These are phyloP conservation scores for Penicillium aurantiogriseum DNA, from an alignment of 2,329 filamentous ascomycete genomes.

Conservation along the genomic window DNA sequence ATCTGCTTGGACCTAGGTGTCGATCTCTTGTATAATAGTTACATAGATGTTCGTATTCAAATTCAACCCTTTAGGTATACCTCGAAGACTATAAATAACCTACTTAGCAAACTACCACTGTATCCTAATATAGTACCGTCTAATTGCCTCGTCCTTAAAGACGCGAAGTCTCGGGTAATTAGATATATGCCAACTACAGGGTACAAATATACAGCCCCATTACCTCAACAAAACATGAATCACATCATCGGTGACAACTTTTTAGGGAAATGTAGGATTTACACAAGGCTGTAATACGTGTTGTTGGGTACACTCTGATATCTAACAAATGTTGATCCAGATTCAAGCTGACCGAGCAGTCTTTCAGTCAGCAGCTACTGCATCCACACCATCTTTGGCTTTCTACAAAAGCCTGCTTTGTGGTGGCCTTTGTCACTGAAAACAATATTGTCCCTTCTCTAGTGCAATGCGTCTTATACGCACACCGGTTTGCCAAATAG, in stretches of 20 bases:
- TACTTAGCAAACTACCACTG: constrained; percentile 25
- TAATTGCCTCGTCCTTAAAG: constrained; percentile 27
- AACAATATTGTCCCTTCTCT: constrained; percentile 19
- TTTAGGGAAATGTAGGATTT: neutral
- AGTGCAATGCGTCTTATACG: constrained; percentile 13
- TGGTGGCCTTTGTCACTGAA: constrained; percentile 18
- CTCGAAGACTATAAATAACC: constrained; percentile 16
- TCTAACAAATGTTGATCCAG: neutral
- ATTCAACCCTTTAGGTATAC: constrained; percentile 18
- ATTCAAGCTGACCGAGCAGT: neutral
- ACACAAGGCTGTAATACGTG: neutral
- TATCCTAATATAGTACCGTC: constrained; percentile 32
- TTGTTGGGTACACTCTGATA: no score
- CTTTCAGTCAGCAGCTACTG: neutral
- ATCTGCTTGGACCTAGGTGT: constrained; percentile 20
- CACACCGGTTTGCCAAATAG: constrained; percentile 11
- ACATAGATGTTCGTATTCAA: constrained; percentile 21
- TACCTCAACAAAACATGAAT: neutral
- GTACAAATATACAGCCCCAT: neutral
- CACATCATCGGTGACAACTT: neutral
- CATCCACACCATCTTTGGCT: neutral
- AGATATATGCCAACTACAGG: constrained; percentile 15
- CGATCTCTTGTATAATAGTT: constrained; percentile 10
- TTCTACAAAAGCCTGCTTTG: constrained; percentile 1
- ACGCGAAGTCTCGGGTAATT: constrained; percentile 26